phyloP scores from a whole-genome alignment of 1,284 basidiomycete species.

The Wallemia ichthyophaga region DNA sequence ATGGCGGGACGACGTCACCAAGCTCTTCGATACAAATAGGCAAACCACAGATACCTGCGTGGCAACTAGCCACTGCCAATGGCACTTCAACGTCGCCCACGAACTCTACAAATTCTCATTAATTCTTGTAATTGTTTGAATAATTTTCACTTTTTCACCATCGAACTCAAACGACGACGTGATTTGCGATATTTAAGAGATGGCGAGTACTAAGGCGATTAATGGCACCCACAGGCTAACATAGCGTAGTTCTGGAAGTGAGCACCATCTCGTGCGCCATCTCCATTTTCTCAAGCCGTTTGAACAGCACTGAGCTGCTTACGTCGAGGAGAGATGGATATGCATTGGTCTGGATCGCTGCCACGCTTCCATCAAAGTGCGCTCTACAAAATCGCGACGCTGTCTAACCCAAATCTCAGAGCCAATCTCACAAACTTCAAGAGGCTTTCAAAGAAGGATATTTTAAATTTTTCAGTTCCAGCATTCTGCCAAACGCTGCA shows the following conservation, averaged over 20 bases:
- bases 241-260: constrained; percentile 1
- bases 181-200: neutral
- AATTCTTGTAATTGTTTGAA: neutral
- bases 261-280: neutral
- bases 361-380: neutral
- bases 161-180: neutral
- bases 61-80: constrained; percentile 29
- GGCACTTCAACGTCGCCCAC: neutral
- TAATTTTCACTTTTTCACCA: neutral
- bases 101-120: neutral
- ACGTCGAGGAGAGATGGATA: neutral
- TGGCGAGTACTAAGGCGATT: too few relatives aligned
- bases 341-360: neutral
- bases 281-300: neutral
- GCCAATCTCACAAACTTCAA: neutral
- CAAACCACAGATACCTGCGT: constrained; percentile 51
- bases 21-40: constrained; percentile 17
- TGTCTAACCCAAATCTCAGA: neutral
- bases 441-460: neutral
- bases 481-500: neutral
- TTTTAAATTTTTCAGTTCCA: neutral
- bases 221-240: too few relatives aligned
- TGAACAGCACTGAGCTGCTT: neutral
- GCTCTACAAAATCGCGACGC: neutral
- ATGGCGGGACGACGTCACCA: constrained; percentile 15